Conservation (phyloP, 1,284 basidiomycete genomes). For the Boletus holoroseus region DNA sequence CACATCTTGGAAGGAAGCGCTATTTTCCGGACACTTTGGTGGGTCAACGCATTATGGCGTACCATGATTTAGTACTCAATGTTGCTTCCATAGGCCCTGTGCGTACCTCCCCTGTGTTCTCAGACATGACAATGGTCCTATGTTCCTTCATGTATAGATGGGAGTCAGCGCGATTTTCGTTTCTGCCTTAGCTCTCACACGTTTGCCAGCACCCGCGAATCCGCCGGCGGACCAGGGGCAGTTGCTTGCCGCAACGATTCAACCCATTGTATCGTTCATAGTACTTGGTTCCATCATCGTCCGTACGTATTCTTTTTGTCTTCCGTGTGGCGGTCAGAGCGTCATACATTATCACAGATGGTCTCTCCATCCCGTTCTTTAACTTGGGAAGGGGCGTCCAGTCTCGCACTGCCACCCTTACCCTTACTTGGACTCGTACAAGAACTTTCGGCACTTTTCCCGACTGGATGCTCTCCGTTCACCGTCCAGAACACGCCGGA, state of each 20-base stretch:
- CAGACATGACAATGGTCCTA: neutral
- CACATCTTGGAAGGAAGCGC: constrained; percentile 67
- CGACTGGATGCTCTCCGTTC: constrained; percentile 49
- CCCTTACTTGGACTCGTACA: constrained; percentile 34
- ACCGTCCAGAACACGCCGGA: constrained; percentile 28
- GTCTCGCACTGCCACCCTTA: constrained; percentile 44
- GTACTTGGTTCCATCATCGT: constrained; percentile 79
- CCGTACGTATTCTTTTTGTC: constrained; percentile 45
- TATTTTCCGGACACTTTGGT: constrained; percentile 89
- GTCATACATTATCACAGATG: constrained; percentile 45
- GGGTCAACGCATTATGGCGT: constrained; percentile 1
- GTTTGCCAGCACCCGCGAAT: constrained; percentile 54
- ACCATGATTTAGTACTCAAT: constrained; percentile 3
- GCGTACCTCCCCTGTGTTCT: constrained; percentile 24
- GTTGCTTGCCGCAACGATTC: constrained; percentile 60
- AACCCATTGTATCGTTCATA: constrained; percentile 80
- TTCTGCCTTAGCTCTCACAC: constrained; percentile 66
- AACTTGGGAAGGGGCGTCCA: constrained; percentile 63
- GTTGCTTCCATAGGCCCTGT: constrained; percentile 46
- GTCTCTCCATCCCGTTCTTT: constrained; percentile 86
- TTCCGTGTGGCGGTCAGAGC: neutral
- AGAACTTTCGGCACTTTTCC: constrained; percentile 32
- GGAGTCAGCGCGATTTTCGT: constrained; percentile 84
- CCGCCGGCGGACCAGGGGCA: constrained; percentile 66
- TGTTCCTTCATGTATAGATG: constrained; percentile 43